Base-by-base conservation (phyloP, 2,329 filamentous ascomycete genomes). In the Trichoderma harzianum region DNA sequence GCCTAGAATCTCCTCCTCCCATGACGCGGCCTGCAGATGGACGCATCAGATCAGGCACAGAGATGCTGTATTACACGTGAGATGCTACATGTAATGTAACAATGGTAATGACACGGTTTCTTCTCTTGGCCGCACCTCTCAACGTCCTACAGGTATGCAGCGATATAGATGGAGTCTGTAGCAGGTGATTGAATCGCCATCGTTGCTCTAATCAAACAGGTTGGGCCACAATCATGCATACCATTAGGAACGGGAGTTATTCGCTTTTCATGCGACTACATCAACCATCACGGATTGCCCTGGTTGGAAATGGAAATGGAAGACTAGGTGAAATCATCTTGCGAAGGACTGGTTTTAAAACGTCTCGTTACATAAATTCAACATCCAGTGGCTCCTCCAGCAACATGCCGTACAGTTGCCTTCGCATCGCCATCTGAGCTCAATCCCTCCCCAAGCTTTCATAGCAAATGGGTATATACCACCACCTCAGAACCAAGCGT, bases 391-490 rank as follows among this genome's bases (percentile, higher is more conserved):
- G 57, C 66, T 26, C 32, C 34, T 7, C 39, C 57, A 61, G 66
- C 36, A 69, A 61, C 55, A 21, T 51, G 66, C 28, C 5, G 12
- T 47, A 30, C 16, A 16, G 53, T 47, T 60, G 36, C 65, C 24
- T 32, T 47, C 14, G 26, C 34, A 68, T 34, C 32, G 65, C 39
- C 26, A 60, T 55, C 51, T 28, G 26, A 60, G n/a, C 36, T 30
- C 34, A 69, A 43, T 43, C 30, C 47, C 60, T 26, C 34, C 63
- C 58, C 66, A 65, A 69, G 51, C 64, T 62, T 63, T 67, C 69
- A 70, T 74, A 74, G 73, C 73, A 79, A 78, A 76, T 78, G 78
- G 78, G 78, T 79, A 79, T 79, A 79, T 78, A 77, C 78, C 72
- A 74, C 77, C 62, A 51, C 67, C 39, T 60, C 28, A 60, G 28